Evolutionary conservation across 192 early-diverging fungal genomes (phyloP), one percentile per base, ranked within the genome.

Genomic region (Coemansia sp.): DNA sequence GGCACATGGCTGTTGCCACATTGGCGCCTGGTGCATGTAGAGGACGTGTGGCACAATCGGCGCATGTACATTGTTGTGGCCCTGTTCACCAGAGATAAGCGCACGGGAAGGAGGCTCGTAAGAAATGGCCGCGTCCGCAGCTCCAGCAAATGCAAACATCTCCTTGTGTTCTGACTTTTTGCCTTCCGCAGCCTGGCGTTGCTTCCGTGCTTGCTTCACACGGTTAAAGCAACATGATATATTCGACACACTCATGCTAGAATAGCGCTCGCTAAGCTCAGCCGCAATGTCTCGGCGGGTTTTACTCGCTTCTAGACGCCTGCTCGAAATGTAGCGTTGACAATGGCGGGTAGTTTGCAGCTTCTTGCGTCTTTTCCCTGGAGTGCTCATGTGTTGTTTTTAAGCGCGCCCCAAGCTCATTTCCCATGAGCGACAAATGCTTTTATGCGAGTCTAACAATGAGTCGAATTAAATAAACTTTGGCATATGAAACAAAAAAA

Each of bases 1-100:
- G 15, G 35, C 56, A 37, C 15, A 22, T 58, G 56, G 20, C 8
- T 14, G 56, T 58, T 22, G 56, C 56, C 56, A 58, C 56, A 58
- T 58, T 58, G 56, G 56, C 19, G 37, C 11, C 20, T 38, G 32
- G 56, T 38, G 56, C 36, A n/a, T 38, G 35, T 58, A 24, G n/a
- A 19, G 36, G n/a, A 17, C 10, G 56, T 12, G 56, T 58, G 56
- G 56, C 56, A 32, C 36, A 58, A 38, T 58, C 20, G 56, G 35
- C 56, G 36, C 56, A 38, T 38, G 36, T 17, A 8, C 20, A 38
- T 38, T 58, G 36, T 58, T 22, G 32, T 35, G n/a, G n/a, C n/a
- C 7, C 11, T 38, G 32, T 8, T 7, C 19, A 11, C 36, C 20
- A 22, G 56, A 29, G 32, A n/a, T 58, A 38, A 37, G 20, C 19